phyloP scores from a whole-genome alignment of 306 rosid genomes.

The Rubus idaeus region DNA sequence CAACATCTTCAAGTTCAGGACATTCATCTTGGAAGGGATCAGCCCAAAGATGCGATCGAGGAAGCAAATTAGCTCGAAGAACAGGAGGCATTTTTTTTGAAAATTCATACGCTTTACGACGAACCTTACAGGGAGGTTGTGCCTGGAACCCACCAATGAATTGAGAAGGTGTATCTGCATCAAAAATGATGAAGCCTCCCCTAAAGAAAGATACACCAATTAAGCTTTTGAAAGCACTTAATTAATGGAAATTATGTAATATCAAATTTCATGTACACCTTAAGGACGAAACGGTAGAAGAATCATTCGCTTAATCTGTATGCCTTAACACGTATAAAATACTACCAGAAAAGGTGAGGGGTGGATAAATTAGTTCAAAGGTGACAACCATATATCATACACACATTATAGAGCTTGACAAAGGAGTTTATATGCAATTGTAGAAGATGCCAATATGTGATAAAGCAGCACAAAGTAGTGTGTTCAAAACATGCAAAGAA shows the following conservation, averaged over 20 bases:
- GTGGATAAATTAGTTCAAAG: not conserved
- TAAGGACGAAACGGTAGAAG: not conserved
- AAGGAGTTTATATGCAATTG: not conserved
- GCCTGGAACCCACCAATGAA: conserved; percentile 58
- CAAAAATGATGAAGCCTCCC: conserved; percentile 54
- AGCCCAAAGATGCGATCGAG: conserved; percentile 36
- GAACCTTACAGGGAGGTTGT: conserved; percentile 53
- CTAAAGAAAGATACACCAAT: conserved; percentile 38
- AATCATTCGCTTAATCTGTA: not conserved
- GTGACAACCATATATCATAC: not conserved
- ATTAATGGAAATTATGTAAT: not conserved
- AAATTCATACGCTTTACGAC: conserved; percentile 40
- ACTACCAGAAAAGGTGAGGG: not conserved
- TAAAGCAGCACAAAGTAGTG: not conserved
- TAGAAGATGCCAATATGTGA: not conserved
- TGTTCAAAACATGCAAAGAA: not conserved
- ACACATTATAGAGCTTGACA: not conserved
- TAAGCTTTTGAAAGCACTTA: not conserved
- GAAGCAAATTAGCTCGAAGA: conserved; percentile 45
- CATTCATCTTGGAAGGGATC: conserved; percentile 42
- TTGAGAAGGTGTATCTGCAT: conserved; percentile 17
- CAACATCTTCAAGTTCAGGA: conserved; percentile 63
- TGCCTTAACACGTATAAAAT: not conserved
- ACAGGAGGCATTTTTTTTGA: conserved; percentile 50
- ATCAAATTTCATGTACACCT: not conserved